These are phyloP conservation scores for Luzula sylvatica DNA, from an alignment of 176 grass and related monocot species.

Conservation along the genomic window DNA sequence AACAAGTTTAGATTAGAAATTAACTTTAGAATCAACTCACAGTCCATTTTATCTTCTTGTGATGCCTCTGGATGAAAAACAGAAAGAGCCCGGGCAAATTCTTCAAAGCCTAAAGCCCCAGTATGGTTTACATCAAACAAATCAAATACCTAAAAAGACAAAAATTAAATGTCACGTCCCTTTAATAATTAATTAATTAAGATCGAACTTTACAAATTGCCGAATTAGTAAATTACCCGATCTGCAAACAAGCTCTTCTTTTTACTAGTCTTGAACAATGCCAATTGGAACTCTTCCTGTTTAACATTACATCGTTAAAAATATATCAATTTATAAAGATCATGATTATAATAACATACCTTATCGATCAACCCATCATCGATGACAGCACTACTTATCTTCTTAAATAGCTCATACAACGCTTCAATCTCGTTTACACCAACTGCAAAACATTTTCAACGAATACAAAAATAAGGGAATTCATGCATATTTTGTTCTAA, in stretches of 20 bases:
- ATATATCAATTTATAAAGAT: background rate
- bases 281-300: constrained; percentile 79
- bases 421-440: constrained; percentile 83
- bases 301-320: constrained; percentile 17
- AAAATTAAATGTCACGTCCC: constrained; percentile 20
- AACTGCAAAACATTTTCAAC: constrained; percentile 30
- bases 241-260: constrained; percentile 80
- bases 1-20: no score
- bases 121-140: constrained; percentile 74
- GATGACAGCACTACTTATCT: constrained; percentile 69
- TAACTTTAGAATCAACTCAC: constrained; percentile 26
- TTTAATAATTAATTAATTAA: constrained; percentile 1
- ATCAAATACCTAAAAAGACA: constrained; percentile 52
- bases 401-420: constrained; percentile 88
- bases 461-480: background rate
- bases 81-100: constrained; percentile 65
- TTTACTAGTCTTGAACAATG: constrained; percentile 75
- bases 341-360: constrained; percentile 20
- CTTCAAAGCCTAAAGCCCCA: constrained; percentile 67
- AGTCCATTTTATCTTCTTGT: constrained; percentile 66
- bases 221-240: constrained; percentile 36
- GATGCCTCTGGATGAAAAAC: constrained; percentile 74
- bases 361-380: constrained; percentile 82
- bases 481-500: constrained; percentile 1
- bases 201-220: background rate